Percentiles rank a stretch among this genome's conserved stretches.
Conservation (phyloP, 176 grass and related monocot genomes). For the Rhynchospora pubera region DNA sequence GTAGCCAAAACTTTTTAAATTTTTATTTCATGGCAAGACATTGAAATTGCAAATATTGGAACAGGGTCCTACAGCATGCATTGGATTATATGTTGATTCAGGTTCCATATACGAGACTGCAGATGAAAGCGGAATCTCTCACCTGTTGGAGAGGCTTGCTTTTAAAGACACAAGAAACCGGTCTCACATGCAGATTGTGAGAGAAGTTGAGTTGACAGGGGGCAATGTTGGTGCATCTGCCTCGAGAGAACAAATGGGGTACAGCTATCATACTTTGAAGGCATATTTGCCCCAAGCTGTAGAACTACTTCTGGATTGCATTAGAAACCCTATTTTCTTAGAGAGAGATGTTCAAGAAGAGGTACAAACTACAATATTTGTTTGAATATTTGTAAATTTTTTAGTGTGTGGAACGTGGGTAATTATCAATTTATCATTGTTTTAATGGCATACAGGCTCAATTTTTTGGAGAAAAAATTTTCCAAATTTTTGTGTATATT, state of each 20-base stretch:
- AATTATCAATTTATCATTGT: background rate
- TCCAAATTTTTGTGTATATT: background rate
- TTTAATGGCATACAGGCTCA: background rate
- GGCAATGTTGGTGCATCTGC: slow-evolving; percentile 42
- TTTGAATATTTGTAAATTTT: background rate
- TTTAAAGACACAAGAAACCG: slow-evolving; percentile 82
- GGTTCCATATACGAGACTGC: slow-evolving; percentile 68
- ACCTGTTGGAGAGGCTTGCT: slow-evolving; percentile 64
- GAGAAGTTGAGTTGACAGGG: slow-evolving; percentile 52
- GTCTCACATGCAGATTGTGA: slow-evolving; percentile 45
- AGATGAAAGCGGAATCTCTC: slow-evolving; percentile 37
- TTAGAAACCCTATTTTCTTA: slow-evolving; percentile 68
- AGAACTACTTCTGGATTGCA: slow-evolving; percentile 62
- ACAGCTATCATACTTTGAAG: slow-evolving; percentile 74
- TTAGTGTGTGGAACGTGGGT: background rate
- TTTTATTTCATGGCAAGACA: background rate
- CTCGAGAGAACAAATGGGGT: slow-evolving; percentile 75
- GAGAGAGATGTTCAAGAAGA: slow-evolving; percentile 53
- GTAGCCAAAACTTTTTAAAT: background rate
- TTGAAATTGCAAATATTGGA: background rate
- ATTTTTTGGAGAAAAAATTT: background rate
- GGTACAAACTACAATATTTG: slow-evolving; percentile 25
- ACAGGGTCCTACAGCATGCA: slow-evolving; percentile 66
- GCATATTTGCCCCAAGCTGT: slow-evolving; percentile 49
- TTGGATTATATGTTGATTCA: slow-evolving; percentile 64